phyloP scores from a whole-genome alignment of 441 rosid species.

The Populus hybrid region DNA sequence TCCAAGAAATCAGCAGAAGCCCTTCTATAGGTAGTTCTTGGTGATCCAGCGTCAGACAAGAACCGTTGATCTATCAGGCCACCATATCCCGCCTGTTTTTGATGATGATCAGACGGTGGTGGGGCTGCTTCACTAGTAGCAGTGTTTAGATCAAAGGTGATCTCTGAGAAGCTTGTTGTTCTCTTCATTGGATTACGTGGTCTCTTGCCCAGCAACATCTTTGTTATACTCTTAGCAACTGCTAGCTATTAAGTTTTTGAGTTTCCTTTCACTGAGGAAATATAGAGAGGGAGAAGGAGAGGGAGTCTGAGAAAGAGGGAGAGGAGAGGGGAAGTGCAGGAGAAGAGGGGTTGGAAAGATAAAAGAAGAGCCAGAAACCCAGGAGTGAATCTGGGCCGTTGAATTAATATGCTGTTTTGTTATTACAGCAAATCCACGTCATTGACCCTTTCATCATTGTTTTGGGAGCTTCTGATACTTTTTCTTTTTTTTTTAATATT shows the following conservation, averaged over 20 bases:
- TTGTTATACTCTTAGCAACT: neutral
- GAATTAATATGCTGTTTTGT: neutral
- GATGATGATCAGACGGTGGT: slow-evolving; percentile 23
- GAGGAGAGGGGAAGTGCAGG: slow-evolving; percentile 14
- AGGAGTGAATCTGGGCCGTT: slow-evolving; percentile 59
- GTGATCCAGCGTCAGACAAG: slow-evolving; percentile 33
- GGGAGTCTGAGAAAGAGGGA: slow-evolving; percentile 7
- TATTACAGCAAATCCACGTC: slow-evolving; percentile 24
- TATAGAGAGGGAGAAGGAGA: neutral
- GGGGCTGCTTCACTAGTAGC: slow-evolving; percentile 24
- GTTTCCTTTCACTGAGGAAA: neutral
- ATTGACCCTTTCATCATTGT: neutral
- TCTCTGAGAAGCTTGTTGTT: slow-evolving; percentile 78
- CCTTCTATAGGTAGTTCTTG: slow-evolving; percentile 38
- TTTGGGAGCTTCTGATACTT: no score
- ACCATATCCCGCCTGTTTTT: slow-evolving; percentile 6
- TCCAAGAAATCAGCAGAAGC: slow-evolving; percentile 57
- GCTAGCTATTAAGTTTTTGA: neutral
- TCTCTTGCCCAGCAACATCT: slow-evolving; percentile 83
- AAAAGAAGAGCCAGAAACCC: slow-evolving; percentile 50
- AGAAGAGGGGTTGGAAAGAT: slow-evolving; percentile 31
- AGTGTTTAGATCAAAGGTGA: slow-evolving; percentile 57
- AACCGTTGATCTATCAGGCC: slow-evolving; percentile 38
- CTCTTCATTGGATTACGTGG: slow-evolving; percentile 74
- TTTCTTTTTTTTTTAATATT: no score